Percentiles rank a stretch among this genome's conserved stretches.
These are phyloP conservation scores for Cunninghamia lanceolata DNA, from an alignment of 75 land plant species.

Conservation along the genomic window DNA sequence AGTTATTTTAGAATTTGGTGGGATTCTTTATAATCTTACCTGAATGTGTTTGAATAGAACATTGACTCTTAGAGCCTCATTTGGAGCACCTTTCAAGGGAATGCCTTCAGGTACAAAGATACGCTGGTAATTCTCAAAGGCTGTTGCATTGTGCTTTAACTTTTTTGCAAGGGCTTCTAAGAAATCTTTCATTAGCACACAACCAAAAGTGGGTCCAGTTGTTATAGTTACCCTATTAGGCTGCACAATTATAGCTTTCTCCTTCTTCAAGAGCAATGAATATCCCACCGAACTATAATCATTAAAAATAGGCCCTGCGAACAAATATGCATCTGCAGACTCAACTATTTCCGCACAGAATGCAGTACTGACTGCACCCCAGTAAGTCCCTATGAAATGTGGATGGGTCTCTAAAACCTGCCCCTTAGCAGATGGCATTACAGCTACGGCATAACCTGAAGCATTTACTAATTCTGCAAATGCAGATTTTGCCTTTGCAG, in stretches of 20 bases:
- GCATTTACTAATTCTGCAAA: constrained; percentile 51
- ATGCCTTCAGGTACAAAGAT: constrained; percentile 59
- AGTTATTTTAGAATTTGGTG: background rate
- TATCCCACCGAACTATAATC: constrained; percentile 64
- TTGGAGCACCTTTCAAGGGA: constrained; percentile 25
- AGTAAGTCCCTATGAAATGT: constrained; percentile 51
- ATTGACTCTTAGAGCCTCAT: constrained; percentile 57
- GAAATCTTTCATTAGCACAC: constrained; percentile 53
- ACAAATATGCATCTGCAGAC: constrained; percentile 56
- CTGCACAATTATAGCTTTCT: constrained; percentile 39
- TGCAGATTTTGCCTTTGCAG: constrained; percentile 38
- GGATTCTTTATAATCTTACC: constrained; percentile 15
- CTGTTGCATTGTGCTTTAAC: constrained; percentile 28
- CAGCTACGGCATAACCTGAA: constrained; percentile 40
- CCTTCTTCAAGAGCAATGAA: constrained; percentile 46
- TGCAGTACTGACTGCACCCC: constrained; percentile 52
- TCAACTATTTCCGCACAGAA: constrained; percentile 50
- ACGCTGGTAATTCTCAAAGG: constrained; percentile 51
- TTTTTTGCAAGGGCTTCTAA: constrained; percentile 33
- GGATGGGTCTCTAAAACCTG: constrained; percentile 34
- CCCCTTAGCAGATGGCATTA: constrained; percentile 57
- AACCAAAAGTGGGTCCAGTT: constrained; percentile 42
- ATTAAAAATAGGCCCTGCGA: constrained; percentile 55
- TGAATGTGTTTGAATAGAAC: constrained; percentile 60
- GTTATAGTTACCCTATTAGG: constrained; percentile 37